Conservation (phyloP, 2,329 filamentous ascomycete species). For the Pseudogymnoascus verrucosus region DNA sequence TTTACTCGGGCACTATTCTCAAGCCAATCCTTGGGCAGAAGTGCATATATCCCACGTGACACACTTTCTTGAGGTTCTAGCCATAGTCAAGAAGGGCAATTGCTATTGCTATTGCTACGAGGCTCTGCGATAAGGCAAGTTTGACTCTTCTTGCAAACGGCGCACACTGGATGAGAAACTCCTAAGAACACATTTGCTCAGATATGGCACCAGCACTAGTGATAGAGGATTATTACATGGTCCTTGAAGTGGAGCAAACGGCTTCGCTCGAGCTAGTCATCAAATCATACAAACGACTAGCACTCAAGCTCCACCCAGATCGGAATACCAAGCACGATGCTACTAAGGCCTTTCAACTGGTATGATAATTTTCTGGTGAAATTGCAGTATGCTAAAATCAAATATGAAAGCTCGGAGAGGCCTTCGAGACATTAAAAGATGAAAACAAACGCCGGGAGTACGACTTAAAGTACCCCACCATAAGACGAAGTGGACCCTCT, state of each 20-base stretch:
- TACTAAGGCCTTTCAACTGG: slow-evolving; percentile 30
- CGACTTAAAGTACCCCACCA: slow-evolving; percentile 25
- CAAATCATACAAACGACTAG: slow-evolving; percentile 29
- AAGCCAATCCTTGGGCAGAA: no score
- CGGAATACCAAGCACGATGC: slow-evolving; percentile 25
- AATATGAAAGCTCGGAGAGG: slow-evolving; percentile 24
- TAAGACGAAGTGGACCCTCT: slow-evolving; percentile 12
- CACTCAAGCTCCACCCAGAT: slow-evolving; percentile 31
- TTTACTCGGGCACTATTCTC: no score
- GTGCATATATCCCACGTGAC: background rate
- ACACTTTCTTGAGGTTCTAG: background rate
- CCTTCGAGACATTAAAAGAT: slow-evolving; percentile 32
- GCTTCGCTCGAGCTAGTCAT: slow-evolving; percentile 24
- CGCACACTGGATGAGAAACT: background rate
- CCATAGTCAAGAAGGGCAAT: background rate
- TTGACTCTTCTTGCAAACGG: background rate
- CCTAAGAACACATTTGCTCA: background rate
- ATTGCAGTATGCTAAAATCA: slow-evolving; percentile 7
- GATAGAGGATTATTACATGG: slow-evolving; percentile 29
- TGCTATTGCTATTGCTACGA: background rate
- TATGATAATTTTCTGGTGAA: slow-evolving; percentile 18
- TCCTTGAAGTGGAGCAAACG: slow-evolving; percentile 26
- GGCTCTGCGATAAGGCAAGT: background rate
- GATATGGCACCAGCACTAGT: slow-evolving; percentile 24
- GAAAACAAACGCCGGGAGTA: slow-evolving; percentile 26